phyloP scores from a whole-genome alignment of 192 early-diverging fungal species.

The Chytriomyces hyalinus region DNA sequence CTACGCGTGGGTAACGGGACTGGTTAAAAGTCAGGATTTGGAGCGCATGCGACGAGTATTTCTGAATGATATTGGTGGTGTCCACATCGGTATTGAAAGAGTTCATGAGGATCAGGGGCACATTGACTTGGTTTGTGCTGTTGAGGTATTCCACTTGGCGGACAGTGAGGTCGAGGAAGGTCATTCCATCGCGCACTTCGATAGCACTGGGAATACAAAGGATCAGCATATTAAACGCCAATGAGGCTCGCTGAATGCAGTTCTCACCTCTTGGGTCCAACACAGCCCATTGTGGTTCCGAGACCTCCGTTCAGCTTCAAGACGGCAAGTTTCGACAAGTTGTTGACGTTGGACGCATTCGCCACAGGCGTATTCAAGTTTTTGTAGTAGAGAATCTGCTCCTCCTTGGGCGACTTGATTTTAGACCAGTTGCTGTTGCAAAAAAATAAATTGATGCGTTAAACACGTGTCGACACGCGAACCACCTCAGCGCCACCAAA shows the following conservation, averaged over 20 bases:
- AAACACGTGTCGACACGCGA: neutral
- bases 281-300: constrained; percentile 99
- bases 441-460: neutral
- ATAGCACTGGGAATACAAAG: constrained; percentile 82
- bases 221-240: constrained; percentile 52
- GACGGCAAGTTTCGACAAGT: constrained; percentile 91
- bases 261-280: constrained; percentile 85
- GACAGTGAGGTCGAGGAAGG: constrained; percentile 97
- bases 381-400: constrained; percentile 81
- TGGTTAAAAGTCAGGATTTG: constrained; percentile 98
- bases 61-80: constrained; percentile 97
- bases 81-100: constrained; percentile 99
- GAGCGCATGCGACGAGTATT: constrained; percentile 91
- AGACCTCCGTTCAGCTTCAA: constrained; percentile 99
- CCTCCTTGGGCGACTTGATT: constrained; percentile 88
- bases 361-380: constrained; percentile 58
- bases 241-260: neutral
- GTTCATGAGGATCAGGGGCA: constrained; percentile 99
- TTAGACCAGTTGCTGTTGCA: constrained; percentile 86
- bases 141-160: constrained; percentile 99
- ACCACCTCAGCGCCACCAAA: neutral
- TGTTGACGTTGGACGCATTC: constrained; percentile 51
- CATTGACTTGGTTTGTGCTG: constrained; percentile 82
- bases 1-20: constrained; percentile 89
- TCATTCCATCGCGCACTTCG: constrained; percentile 98